Evolutionary conservation across 1,139 yeast genomes (phyloP).

Genomic region (Suhomyces choctaworum): DNA sequence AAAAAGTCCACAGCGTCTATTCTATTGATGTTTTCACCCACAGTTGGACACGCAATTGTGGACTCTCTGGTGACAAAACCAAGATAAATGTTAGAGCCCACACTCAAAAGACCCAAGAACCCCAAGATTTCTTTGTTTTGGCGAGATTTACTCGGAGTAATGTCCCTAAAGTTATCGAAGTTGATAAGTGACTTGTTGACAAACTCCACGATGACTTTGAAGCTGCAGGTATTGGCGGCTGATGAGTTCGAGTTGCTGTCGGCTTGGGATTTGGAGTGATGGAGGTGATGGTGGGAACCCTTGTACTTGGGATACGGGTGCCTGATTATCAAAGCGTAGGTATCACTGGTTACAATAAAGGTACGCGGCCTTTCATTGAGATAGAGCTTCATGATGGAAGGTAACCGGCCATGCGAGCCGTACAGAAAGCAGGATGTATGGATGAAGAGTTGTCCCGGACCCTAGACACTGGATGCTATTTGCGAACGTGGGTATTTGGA

Average conservation of each 20-base stretch:
- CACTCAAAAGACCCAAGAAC: conserved; percentile 57
- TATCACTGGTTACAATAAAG: conserved; percentile 50
- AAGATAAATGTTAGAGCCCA: conserved; percentile 55
- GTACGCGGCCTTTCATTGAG: conserved; percentile 56
- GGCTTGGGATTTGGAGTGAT: conserved; percentile 28
- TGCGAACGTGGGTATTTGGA: too few relatives aligned
- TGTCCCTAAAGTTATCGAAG: conserved; percentile 41
- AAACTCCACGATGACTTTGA: conserved; percentile 56
- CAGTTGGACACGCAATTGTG: conserved; percentile 59
- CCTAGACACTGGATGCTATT: too few relatives aligned
- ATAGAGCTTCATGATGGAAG: conserved; percentile 50
- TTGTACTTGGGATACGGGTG: conserved; percentile 42
- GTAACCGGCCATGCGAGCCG: too few relatives aligned
- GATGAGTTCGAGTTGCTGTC: conserved; percentile 8
- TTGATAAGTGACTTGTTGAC: conserved; percentile 37
- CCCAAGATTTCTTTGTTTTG: conserved; percentile 46
- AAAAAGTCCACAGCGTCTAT: conserved; percentile 62
- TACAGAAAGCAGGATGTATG: too few relatives aligned
- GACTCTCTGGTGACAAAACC: conserved; percentile 59
- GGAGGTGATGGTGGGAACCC: conserved; percentile 33
- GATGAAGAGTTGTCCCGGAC: too few relatives aligned
- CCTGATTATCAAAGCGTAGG: conserved; percentile 51
- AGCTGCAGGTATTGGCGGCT: conserved; percentile 9
- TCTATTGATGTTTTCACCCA: conserved; percentile 51
- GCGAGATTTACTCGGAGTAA: conserved; percentile 32